phyloP scores from a whole-genome alignment of 306 rosid genomes.

The Castanea crenata region DNA sequence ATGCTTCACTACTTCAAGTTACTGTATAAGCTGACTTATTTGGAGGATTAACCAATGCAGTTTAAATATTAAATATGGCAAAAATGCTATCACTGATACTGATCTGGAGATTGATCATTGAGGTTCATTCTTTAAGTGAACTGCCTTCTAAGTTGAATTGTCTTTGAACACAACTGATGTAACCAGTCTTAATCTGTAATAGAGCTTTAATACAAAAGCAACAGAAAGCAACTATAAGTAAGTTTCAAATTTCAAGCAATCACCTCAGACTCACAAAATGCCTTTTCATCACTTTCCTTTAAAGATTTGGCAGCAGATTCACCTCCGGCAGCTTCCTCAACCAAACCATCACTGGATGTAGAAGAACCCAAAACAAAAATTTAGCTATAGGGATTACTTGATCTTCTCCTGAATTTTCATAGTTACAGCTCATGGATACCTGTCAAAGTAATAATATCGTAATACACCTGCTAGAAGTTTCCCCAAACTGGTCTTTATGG shows the following conservation, averaged over 20 bases:
- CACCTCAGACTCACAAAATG: conserved; percentile 72
- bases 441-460: conserved; percentile 89
- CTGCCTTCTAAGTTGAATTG: not conserved
- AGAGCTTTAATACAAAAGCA: conserved; percentile 9
- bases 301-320: conserved; percentile 52
- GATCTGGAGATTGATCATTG: not conserved
- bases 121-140: not conserved
- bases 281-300: conserved; percentile 53
- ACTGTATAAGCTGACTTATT: conserved; percentile 22
- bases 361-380: conserved; percentile 25
- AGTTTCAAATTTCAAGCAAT: not conserved
- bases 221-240: conserved; percentile 17
- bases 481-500: conserved; percentile 64
- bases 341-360: conserved; percentile 63
- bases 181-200: not conserved
- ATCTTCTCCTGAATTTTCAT: conserved; percentile 4
- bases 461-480: conserved; percentile 70
- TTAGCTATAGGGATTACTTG: conserved; percentile 20
- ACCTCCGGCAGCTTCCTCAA: conserved; percentile 84
- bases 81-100: conserved; percentile 7
- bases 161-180: conserved; percentile 9
- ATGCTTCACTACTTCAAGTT: conserved; percentile 79
- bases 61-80: conserved; percentile 3
- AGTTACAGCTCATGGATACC: conserved; percentile 37
- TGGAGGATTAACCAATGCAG: conserved; percentile 24